A percentile compares a stretch with the other conserved stretches of the same genome.
Evolutionary conservation across 306 rosid species (phyloP).

Genomic region (Clitoria ternatea): DNA sequence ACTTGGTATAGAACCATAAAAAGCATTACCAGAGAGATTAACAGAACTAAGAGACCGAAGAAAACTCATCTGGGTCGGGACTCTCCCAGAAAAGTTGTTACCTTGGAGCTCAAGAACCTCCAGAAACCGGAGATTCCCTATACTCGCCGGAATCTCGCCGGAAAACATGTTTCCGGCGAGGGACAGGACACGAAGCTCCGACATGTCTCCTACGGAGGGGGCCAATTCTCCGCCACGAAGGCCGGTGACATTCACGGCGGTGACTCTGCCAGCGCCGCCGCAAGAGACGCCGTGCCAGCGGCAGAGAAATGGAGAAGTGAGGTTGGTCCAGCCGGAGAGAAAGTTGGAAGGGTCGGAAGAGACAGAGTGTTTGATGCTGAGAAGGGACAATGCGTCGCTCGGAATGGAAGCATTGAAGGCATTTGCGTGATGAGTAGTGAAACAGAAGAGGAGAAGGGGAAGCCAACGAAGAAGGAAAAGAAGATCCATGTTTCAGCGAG

Average conservation of each 20-base stretch:
- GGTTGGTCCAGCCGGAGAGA: constrained; percentile 38
- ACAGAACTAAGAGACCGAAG: constrained; percentile 42
- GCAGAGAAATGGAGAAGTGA: constrained; percentile 29
- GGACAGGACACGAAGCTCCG: constrained; percentile 41
- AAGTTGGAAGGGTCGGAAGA: constrained; percentile 35
- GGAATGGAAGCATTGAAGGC: constrained; percentile 17
- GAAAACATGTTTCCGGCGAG: constrained; percentile 44
- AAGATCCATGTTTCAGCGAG: constrained; percentile 33
- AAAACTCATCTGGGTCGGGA: constrained; percentile 38
- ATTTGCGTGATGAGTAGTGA: constrained; percentile 20
- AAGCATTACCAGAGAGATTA: constrained; percentile 50
- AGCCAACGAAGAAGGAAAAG: not conserved
- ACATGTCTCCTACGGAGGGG: constrained; percentile 34
- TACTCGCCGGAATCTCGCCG: constrained; percentile 45
- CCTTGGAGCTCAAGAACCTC: constrained; percentile 53
- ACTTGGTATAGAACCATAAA: constrained; percentile 43
- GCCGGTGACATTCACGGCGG: constrained; percentile 33
- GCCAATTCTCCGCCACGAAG: constrained; percentile 35
- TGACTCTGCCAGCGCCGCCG: constrained; percentile 38
- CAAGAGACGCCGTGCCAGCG: constrained; percentile 53
- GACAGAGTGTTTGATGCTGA: constrained; percentile 38
- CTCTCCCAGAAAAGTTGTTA: constrained; percentile 52
- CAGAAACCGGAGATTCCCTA: constrained; percentile 36
- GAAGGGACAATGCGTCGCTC: constrained; percentile 52
- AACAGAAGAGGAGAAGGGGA: constrained; percentile 11